Evolutionary conservation across 768 basidiomycete species (phyloP).

Genomic region (Rubroboletus satanas): DNA sequence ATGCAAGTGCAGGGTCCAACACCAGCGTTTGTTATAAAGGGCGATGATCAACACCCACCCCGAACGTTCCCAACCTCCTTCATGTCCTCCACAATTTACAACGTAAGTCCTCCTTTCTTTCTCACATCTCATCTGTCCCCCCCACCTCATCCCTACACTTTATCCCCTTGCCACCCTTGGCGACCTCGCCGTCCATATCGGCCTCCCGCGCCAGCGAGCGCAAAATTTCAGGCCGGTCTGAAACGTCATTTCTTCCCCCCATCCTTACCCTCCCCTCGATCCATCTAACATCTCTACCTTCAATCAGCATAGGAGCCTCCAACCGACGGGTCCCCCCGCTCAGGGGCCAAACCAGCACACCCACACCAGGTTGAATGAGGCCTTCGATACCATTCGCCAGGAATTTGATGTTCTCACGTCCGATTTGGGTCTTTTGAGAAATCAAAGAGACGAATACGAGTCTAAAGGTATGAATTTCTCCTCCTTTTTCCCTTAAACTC

Average conservation of each 20-base stretch:
- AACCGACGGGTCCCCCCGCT: conserved; percentile 46
- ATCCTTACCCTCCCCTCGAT: neutral
- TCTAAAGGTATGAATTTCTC: conserved; percentile 55
- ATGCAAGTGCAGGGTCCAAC: conserved; percentile 33
- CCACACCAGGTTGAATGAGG: conserved; percentile 60
- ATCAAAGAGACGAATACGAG: conserved; percentile 88
- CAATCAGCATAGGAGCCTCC: conserved; percentile 49
- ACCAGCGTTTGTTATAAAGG: conserved; percentile 35
- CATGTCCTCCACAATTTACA: conserved; percentile 40
- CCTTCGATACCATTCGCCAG: conserved; percentile 74
- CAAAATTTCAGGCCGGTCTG: conserved; percentile 25
- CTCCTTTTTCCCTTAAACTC: conserved; percentile 1
- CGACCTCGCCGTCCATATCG: neutral
- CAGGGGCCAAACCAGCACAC: conserved; percentile 40
- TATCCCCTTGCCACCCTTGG: neutral
- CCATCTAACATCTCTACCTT: conserved; percentile 15
- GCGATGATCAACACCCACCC: conserved; percentile 38
- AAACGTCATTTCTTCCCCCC: neutral
- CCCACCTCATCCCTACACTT: neutral
- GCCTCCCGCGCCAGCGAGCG: neutral
- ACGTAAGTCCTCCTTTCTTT: conserved; percentile 26
- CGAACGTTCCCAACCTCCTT: conserved; percentile 35
- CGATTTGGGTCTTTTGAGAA: conserved; percentile 65
- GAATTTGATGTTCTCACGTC: conserved; percentile 77
- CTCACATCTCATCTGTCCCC: neutral